Base-by-base conservation (phyloP, 768 basidiomycete species). In the Leccinum disarticulatum region DNA sequence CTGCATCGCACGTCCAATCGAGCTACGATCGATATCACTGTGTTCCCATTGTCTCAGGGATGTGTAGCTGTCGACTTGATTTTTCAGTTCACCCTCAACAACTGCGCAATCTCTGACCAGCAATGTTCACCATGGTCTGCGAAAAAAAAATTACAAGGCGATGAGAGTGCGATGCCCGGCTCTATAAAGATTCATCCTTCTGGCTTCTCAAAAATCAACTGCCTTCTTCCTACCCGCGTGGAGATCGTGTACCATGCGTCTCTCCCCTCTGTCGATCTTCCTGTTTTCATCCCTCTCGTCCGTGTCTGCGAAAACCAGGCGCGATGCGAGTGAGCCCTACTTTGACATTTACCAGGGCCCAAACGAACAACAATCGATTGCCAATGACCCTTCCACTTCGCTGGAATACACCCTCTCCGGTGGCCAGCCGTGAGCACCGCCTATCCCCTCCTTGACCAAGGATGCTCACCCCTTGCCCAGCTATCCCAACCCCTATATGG, bases 401-500 rank as follows among this genome's bases (percentile, higher is more conserved):
- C 52, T 65, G 5, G 56, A 61, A 30, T 65, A 61, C 28, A 65
- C 64, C 50, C 59, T 65, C 8, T 63, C 62, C 15, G 64, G 52
- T 3, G 64, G 64, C 27, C 53, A 64, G 28, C 30, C 59, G 64
- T 64, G 31, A 59, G 62, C 48, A 28, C 19, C 13, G 22, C 17
- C 14, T 8, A 13, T 4, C 9, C 31, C 10, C 22, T 48, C 17
- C 38, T 31, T 19, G 43, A 54, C 25, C 11, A 28, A 43, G 15
- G 14, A 13, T 28, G 28, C 33, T 63, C 41, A 61, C 19, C n/a
- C n/a, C 15, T 52, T n/a, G 13, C 9, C 22, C 17, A 65, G 64
- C 31, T 65, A 55, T n/a, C 59, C 56, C 19, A 65, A 65, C 51
- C 64, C 64, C 6, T 64, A 51, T 51, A 57, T 63, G 53, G 51